A percentile compares a stretch with the other conserved stretches of the same genome.
Evolutionary conservation across 768 basidiomycete species (phyloP).

Genomic region (Panellus pusillus): DNA sequence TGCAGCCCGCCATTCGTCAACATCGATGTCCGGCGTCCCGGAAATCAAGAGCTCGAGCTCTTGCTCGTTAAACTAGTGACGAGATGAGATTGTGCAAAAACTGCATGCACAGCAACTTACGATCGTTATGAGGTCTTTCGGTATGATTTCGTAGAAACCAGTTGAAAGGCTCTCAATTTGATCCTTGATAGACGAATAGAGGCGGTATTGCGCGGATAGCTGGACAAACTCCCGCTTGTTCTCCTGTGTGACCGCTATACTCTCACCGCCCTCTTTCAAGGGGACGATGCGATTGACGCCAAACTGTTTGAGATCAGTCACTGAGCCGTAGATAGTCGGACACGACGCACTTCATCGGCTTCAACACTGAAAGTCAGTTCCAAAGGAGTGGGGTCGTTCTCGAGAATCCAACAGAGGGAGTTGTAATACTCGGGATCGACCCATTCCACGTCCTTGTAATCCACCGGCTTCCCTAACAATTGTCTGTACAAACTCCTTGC

Average conservation of each 20-base stretch:
- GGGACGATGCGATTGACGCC: conserved; percentile 87
- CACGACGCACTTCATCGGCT: conserved; percentile 77
- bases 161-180: conserved; percentile 88
- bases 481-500: conserved; percentile 96
- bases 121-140: conserved; percentile 92
- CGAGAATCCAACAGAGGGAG: conserved; percentile 95
- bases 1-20: conserved; percentile 94
- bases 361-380: conserved; percentile 96
- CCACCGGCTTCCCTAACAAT: conserved; percentile 89
- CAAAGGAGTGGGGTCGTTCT: conserved; percentile 85
- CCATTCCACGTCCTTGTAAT: conserved; percentile 96
- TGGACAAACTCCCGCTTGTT: conserved; percentile 97
- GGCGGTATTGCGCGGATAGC: conserved; percentile 88
- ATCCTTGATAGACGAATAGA: conserved; percentile 92
- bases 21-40: conserved; percentile 97
- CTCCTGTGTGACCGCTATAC: conserved; percentile 88
- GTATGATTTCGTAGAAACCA: conserved; percentile 98
- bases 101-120: conserved; percentile 44
- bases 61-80: conserved; percentile 83
- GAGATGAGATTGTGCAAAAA: conserved; percentile 8
- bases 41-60: conserved; percentile 93
- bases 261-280: conserved; percentile 83
- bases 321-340: not conserved
- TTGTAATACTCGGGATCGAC: conserved; percentile 99
- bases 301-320: conserved; percentile 52